Percentiles rank a stretch among this genome's conserved stretches.
These are phyloP conservation scores for Plectosphaerella sp. DNA, from an alignment of 2,329 filamentous ascomycete species.

Conservation along the genomic window DNA sequence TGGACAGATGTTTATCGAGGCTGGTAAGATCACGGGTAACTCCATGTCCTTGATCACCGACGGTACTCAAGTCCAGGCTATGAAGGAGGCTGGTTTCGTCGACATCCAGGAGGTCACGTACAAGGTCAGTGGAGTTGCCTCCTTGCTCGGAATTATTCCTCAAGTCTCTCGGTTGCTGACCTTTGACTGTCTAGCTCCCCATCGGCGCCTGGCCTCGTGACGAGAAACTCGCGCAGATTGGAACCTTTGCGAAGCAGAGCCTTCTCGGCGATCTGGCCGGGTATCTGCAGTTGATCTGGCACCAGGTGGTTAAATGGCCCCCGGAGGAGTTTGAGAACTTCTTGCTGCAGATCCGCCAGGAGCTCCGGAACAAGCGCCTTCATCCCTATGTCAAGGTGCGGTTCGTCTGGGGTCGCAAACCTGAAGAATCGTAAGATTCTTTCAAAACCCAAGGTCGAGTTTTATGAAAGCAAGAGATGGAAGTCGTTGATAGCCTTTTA, in stretches of 20 bases:
- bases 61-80: constrained; percentile 12
- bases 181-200: constrained; percentile 1
- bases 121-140: constrained; percentile 1
- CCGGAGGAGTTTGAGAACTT: constrained; percentile 3
- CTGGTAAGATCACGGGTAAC: constrained; percentile 1
- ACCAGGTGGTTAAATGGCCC: constrained; percentile 4
- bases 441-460: too few relatives aligned
- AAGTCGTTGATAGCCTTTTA: too few relatives aligned
- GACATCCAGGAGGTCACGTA: constrained; percentile 9
- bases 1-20: constrained; percentile 8
- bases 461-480: too few relatives aligned
- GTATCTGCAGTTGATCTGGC: constrained; percentile 1
- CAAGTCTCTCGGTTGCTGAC: neutral
- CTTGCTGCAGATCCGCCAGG: constrained; percentile 2
- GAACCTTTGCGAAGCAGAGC: neutral
- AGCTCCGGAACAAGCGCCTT: neutral
- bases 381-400: neutral
- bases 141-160: neutral
- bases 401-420: neutral
- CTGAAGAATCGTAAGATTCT: neutral
- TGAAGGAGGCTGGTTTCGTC: constrained; percentile 19
- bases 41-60: constrained; percentile 6
- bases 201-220: constrained; percentile 24
- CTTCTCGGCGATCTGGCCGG: constrained; percentile 11
- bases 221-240: constrained; percentile 15